A percentile compares a stretch with the other conserved stretches of the same genome.
Conservation (phyloP, 1,139 yeast genomes). For the Suhomyces panamericanus region DNA sequence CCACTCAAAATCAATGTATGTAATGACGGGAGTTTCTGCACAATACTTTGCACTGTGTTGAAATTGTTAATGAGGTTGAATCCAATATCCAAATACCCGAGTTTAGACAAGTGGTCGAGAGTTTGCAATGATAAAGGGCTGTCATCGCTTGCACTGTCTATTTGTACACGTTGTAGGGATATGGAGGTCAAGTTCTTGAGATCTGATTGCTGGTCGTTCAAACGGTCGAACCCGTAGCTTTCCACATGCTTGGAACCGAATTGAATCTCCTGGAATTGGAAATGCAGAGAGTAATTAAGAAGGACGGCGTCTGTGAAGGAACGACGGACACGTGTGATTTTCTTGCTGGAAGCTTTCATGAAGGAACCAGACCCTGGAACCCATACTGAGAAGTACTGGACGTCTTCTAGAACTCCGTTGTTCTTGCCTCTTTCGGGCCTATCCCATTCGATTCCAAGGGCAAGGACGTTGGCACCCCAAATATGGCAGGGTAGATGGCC, state of each 20-base stretch:
- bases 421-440: constrained; percentile 69
- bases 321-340: constrained; percentile 21
- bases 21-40: constrained; percentile 37
- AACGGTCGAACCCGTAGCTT: constrained; percentile 63
- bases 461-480: constrained; percentile 56
- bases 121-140: neutral
- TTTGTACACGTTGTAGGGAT: constrained; percentile 45
- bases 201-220: constrained; percentile 49
- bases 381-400: constrained; percentile 52
- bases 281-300: constrained; percentile 42
- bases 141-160: constrained; percentile 1
- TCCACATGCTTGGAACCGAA: constrained; percentile 61
- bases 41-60: constrained; percentile 37
- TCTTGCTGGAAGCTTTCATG: constrained; percentile 47
- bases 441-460: constrained; percentile 91
- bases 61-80: constrained; percentile 54
- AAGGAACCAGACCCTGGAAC: constrained; percentile 60
- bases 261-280: constrained; percentile 26
- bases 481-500: constrained; percentile 48
- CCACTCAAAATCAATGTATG: constrained; percentile 59
- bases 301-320: constrained; percentile 52
- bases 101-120: constrained; percentile 20
- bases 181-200: constrained; percentile 46
- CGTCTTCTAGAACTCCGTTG: constrained; percentile 67
- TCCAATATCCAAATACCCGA: constrained; percentile 57